Base-by-base conservation (phyloP, 2,329 filamentous ascomycete genomes). In the Chaetomium strumarium region DNA sequence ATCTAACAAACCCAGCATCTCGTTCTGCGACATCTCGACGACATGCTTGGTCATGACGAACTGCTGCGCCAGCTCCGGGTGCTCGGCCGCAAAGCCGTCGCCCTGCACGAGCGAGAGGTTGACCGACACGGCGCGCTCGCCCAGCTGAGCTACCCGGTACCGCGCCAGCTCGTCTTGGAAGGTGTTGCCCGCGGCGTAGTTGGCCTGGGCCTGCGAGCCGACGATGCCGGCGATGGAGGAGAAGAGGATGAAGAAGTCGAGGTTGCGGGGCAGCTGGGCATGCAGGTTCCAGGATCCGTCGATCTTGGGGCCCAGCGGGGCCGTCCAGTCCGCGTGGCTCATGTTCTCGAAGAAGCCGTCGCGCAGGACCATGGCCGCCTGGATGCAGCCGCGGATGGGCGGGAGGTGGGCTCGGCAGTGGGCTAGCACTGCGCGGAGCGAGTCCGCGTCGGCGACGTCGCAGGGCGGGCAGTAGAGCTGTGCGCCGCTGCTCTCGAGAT, bases 121-220 rank as follows among this genome's bases (percentile, higher is more conserved):
- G 33, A 34, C 33, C 33, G 33, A 34, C 5, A 34, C 5, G 33
- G 33, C 33, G 33, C 33, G 33, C 33, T 34, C 33, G 33, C 33
- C 33, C 5, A 34, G 33, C 33, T 34, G 24, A 29, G 24, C 41
- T 6, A 29, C 40, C 16, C 38, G 38, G 38, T 40, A 20, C 2
- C 16, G 38, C 16, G 38, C 38, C 14, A 40, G 38, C 16, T 19
- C 38, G 16, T 40, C 38, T 16, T 40, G 16, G 19, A 29, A 41
- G 9, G 33, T 47, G 20, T 37, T 55, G 34, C 29, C 55, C 44
- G 3, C 63, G 2, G 38, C 24, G 31, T 52, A 52, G 20, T 38
- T 45, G 43, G 50, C 12, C 20, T 33, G 44, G 14, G 31, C 14
- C 5, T 14, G 17, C 16, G 30, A 38, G 36, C 43, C 50, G 10